Evolutionary conservation across 1,139 yeast species (phyloP), one percentile per base, ranked within the genome.

Genomic region (Yamadazyma songkhlaensis): DNA sequence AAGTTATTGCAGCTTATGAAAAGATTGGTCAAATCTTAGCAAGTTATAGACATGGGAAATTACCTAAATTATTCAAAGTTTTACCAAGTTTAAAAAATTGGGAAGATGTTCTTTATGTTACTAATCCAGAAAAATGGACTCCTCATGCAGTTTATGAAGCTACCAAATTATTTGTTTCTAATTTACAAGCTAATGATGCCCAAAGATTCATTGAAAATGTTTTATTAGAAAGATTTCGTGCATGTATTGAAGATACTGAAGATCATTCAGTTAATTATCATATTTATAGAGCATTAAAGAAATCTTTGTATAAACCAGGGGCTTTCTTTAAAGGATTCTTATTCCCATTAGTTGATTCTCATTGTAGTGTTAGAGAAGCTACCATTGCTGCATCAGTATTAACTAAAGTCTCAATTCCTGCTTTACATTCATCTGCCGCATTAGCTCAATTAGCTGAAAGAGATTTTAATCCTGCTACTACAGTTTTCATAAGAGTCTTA

Each of bases 81-180:
- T 77, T 94, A 42, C 99, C 99, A 27, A 79, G 95, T 6, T 73
- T 92, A 48, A 82, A 79, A 50, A 90, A 90, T 62, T 92, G 99
- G 99, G 89, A 89, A 58, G 97, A 92, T 59, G 85, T 94, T 26
- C 67, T 92, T 29, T 90, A 81, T 53, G 97, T 92, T 22, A 90
- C 98, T 3, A 80, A 87, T 50, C 98, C 98, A 9, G 88, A 81
- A 44, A 67, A 72, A 23, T 92, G 99, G 99, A 86, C 97, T 6
- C 92, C 97, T n/a, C 94, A 90, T 56, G 96, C 95, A 2, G 82
- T 85, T 2, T 92, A 84, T 56, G 97, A 94, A 60, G 98, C 97
- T 3, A 88, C 98, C 9, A 87, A 89, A 59, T 67, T 92, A 35
- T 90, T 94, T 61, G 95, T 92, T 2, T 89, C 97, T 11, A 89